Evolutionary conservation across 768 basidiomycete genomes (phyloP).

Genomic region (Panaeolus cyanescens): DNA sequence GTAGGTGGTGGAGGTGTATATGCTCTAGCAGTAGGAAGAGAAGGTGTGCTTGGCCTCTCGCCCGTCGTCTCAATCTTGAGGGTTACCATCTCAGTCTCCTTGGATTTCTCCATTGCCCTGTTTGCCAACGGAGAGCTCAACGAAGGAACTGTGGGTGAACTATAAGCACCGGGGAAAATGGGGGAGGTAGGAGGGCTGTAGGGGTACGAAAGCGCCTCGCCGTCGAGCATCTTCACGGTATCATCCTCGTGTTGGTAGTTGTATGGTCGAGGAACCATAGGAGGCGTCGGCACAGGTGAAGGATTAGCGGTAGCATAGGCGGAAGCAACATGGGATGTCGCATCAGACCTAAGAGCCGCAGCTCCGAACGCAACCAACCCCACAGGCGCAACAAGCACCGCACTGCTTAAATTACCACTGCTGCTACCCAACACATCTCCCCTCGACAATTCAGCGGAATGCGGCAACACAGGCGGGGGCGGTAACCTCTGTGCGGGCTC

Average conservation of each 20-base stretch:
- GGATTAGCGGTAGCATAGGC: neutral
- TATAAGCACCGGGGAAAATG: neutral
- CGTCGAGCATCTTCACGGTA: neutral
- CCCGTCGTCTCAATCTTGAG: neutral
- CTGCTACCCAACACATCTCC: neutral
- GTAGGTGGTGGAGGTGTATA: neutral
- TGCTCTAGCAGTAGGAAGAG: neutral
- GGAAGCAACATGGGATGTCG: neutral
- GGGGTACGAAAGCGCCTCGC: neutral
- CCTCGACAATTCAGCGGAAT: neutral
- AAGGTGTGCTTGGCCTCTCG: neutral
- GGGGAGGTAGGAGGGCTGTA: neutral
- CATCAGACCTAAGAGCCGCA: neutral
- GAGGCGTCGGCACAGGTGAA: neutral
- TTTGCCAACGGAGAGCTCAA: neutral
- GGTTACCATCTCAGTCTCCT: neutral
- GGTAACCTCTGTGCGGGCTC: neutral
- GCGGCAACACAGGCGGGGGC: neutral
- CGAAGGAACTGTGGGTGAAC: neutral
- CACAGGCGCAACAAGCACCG: neutral
- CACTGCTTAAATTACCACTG: neutral
- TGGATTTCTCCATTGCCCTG: neutral
- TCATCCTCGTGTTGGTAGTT: neutral
- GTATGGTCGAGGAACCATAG: neutral
- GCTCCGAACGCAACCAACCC: neutral